Base-by-base conservation (phyloP, 225 moss, liverwort and hornwort genomes). In the Straminergon stramineum region DNA sequence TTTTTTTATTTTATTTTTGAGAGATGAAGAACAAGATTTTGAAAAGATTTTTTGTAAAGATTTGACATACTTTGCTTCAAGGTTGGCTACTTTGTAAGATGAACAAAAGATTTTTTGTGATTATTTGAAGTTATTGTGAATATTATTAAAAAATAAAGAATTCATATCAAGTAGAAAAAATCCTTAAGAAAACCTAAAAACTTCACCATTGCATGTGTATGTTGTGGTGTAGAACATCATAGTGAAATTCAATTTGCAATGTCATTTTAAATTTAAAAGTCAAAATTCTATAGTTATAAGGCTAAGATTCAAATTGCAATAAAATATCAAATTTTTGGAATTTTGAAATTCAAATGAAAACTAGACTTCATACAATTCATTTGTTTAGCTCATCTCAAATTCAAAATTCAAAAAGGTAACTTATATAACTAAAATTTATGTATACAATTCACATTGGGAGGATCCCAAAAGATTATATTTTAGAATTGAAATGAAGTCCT, bases 401-500 rank as follows among this genome's bases (percentile, higher is more conserved):
- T n/a, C n/a, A n/a, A 69, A 69, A n/a, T 69, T n/a, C n/a, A n/a
- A 69, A n/a, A 69, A 69, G 0, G 1, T 68, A 22, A n/a, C 34
- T 34, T 13, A n/a, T n/a, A n/a, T n/a, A 6, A n/a, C 1, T 69
- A 9, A 67, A 67, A 35, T 37, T 67, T 67, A 37, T 2, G 2
- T 69, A 69, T n/a, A n/a, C 22, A 69, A n/a, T 69, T 37, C 6
- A 37, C 21, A 69, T 22, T 69, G 12, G 65, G 2, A 68, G 13
- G 22, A 22, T n/a, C 2, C 1, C 1, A n/a, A 69, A 23, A 2
- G 21, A n/a, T 4, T 69, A 7, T 4, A n/a, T n/a, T 13, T 22
- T 22, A 4, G 4, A 22, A 69, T 4, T 37, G 4, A n/a, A 69
- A 13, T n/a, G n/a, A n/a, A n/a, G 13, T n/a, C 12, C 1, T 2